Evolutionary conservation across 1,284 basidiomycete species (phyloP), one percentile per base, ranked within the genome.

Genomic region (Agaricales sp.): DNA sequence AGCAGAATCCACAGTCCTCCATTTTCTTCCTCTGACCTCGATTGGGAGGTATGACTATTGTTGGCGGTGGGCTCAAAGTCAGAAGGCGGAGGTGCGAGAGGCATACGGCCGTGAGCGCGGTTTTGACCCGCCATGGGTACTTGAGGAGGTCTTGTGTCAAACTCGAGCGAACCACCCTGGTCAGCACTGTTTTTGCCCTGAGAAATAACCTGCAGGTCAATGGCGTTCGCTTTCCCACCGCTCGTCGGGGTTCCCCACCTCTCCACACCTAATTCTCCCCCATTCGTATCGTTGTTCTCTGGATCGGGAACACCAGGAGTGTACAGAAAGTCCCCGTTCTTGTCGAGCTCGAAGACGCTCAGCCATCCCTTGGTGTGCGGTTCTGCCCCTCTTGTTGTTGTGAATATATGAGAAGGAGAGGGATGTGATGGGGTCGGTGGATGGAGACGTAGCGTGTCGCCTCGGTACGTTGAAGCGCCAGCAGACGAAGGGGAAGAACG

Each of bases 381-480:
- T 11, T 19, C 18, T 19, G 13, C 20, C 8, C 41, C 41, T 11
- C 41, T 8, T 19, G 41, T 43, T 11, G 41, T 43, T 19, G 41
- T 11, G 41, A 43, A 43, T n/a, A 43, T 43, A 19, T 16, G n/a
- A 19, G 11, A 11, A 8, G 41, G 41, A 8, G 41, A 16, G 11
- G 69, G 66, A 18, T 62, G 59, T 2, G 51, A 37, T 0, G 63
- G 54, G 1, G 67, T 66, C 1, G 68, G 54, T 0, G 71, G 73
- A 8, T 66, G 52, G 6, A 75, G 62, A 50, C 68, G 55, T 21
- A 76, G 62, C 0, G 74, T 75, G 54, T 74, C 73, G 8, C 73
- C 73, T 16, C 74, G 65, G 54, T 64, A 72, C 25, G 54, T 46
- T n/a, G n/a, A n/a, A n/a, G 23, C 50, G 49, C 16, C 51, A 25